Evolutionary conservation across 2,329 filamentous ascomycete genomes (phyloP).

Genomic region (Colletotrichum horii): DNA sequence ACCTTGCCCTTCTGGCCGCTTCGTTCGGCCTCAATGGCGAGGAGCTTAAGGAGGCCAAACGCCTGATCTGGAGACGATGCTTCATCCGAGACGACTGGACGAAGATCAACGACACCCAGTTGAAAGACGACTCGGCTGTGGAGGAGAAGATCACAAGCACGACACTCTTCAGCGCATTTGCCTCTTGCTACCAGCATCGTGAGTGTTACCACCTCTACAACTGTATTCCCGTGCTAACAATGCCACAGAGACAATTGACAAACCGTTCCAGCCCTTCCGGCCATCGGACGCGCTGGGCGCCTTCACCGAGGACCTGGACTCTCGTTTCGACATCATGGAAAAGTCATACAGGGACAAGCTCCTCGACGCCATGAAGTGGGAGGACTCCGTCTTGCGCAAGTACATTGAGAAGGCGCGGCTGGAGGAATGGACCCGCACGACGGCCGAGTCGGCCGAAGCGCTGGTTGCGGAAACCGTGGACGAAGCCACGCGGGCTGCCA

Average conservation of each 20-base stretch:
- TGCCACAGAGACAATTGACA: conserved; percentile 43
- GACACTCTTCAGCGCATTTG: conserved; percentile 70
- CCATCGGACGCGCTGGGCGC: conserved; percentile 64
- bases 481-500: conserved; percentile 23
- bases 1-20: conserved; percentile 70
- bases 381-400: conserved; percentile 70
- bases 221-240: conserved; percentile 29
- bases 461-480: conserved; percentile 38
- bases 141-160: conserved; percentile 68
- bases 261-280: conserved; percentile 49
- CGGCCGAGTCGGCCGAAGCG: conserved; percentile 41
- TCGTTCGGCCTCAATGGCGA: conserved; percentile 59
- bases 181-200: conserved; percentile 69
- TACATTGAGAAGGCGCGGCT: conserved; percentile 73
- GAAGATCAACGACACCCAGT: conserved; percentile 76
- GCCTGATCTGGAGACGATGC: conserved; percentile 84
- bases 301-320: conserved; percentile 65
- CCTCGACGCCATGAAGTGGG: conserved; percentile 72
- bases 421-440: conserved; percentile 65
- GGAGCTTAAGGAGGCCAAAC: conserved; percentile 62
- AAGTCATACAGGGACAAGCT: conserved; percentile 71
- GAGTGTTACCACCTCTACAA: conserved; percentile 19
- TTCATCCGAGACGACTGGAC: conserved; percentile 87
- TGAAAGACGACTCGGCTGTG: conserved; percentile 74
- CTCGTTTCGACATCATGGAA: conserved; percentile 64